Conservation (phyloP, 192 early-diverging fungal genomes). For the Haplosporangium gracile region DNA sequence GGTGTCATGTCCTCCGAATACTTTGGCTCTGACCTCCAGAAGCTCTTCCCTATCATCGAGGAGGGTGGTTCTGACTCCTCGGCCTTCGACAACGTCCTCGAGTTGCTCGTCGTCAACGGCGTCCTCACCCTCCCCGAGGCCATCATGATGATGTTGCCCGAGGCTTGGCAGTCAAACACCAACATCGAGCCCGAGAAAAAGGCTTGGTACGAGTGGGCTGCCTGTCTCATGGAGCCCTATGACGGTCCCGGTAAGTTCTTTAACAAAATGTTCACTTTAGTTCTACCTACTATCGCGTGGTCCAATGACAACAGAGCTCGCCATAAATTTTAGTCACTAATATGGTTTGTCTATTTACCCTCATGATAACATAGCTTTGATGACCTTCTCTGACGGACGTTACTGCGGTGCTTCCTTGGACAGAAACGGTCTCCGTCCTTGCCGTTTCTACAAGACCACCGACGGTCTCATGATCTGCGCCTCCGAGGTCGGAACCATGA, state of each 20-base stretch:
- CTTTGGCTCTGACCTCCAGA: constrained; percentile 83
- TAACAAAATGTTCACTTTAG: neutral
- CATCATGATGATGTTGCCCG: constrained; percentile 99
- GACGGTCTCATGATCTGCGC: constrained; percentile 98
- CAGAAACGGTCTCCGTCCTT: constrained; percentile 98
- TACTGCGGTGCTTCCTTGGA: constrained; percentile 99
- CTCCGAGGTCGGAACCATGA: constrained; percentile 94
- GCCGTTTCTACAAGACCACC: constrained; percentile 94
- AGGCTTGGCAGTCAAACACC: constrained; percentile 96
- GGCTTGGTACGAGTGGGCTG: constrained; percentile 98
- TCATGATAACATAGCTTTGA: constrained; percentile 68
- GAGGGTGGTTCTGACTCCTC: constrained; percentile 97
- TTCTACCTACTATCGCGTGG: neutral
- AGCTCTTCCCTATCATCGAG: constrained; percentile 95
- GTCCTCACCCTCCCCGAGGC: constrained; percentile 93
- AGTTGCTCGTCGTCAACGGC: constrained; percentile 93
- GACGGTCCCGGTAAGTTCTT: constrained; percentile 84
- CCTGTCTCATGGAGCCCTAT: constrained; percentile 98
- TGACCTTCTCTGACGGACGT: constrained; percentile 97
- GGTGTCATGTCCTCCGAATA: constrained; percentile 90
- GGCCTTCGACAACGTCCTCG: constrained; percentile 97
- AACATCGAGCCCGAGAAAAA: constrained; percentile 88
- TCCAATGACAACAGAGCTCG: neutral
- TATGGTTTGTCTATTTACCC: neutral
- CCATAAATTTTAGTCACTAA: neutral